phyloP scores from a whole-genome alignment of 768 basidiomycete genomes.

The Leccinellum luteum region DNA sequence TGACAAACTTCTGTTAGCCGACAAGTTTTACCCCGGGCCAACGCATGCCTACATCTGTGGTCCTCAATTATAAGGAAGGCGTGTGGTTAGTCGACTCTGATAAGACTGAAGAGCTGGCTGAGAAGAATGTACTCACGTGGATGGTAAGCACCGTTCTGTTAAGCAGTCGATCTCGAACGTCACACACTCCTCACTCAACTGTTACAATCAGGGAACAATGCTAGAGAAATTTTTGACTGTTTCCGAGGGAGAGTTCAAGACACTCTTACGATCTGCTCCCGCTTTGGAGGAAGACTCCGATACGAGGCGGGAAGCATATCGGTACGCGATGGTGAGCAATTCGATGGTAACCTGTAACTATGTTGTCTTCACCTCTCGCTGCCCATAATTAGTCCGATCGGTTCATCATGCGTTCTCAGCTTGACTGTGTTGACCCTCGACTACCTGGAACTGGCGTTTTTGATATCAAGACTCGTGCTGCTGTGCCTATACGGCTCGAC shows the following conservation, averaged over 20 bases:
- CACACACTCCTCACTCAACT: not conserved
- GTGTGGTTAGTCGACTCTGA: constrained; percentile 66
- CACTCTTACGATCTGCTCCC: constrained; percentile 42
- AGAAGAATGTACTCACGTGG: constrained; percentile 74
- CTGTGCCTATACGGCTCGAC: constrained; percentile 80
- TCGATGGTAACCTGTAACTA: not conserved
- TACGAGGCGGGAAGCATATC: constrained; percentile 68
- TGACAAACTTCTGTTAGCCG: constrained; percentile 38
- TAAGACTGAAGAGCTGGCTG: constrained; percentile 37
- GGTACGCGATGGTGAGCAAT: constrained; percentile 71
- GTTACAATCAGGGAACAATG: constrained; percentile 66
- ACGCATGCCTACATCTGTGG: constrained; percentile 69
- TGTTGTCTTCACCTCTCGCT: not conserved
- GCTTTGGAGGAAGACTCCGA: constrained; percentile 30
- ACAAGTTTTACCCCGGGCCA: constrained; percentile 74
- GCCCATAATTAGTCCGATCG: constrained; percentile 31
- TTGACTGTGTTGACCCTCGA: constrained; percentile 80
- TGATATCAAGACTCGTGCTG: constrained; percentile 94
- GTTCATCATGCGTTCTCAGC: constrained; percentile 92
- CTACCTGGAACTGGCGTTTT: constrained; percentile 91
- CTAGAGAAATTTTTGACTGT: constrained; percentile 86
- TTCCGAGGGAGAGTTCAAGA: constrained; percentile 58
- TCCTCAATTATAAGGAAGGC: constrained; percentile 63
- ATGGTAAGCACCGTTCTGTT: constrained; percentile 46
- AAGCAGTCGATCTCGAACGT: not conserved